Evolutionary conservation across 345 rosid species (phyloP).

Genomic region (Eucalyptus viminalis): DNA sequence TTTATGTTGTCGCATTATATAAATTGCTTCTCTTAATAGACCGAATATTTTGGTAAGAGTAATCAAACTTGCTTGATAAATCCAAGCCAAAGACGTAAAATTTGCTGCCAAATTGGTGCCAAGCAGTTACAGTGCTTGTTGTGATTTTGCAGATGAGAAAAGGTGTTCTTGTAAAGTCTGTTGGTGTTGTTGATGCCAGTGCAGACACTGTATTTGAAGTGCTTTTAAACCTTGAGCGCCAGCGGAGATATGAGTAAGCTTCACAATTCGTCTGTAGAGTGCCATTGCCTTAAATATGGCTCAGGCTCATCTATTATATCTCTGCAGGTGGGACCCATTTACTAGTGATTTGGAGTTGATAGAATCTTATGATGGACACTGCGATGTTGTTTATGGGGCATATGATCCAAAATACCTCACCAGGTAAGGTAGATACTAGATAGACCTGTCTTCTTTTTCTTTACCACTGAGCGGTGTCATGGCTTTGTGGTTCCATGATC

Average conservation of each 20-base stretch:
- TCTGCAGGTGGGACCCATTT: constrained; percentile 91
- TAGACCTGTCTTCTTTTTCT: background rate
- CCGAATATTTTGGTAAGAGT: background rate
- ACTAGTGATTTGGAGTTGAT: constrained; percentile 80
- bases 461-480: background rate
- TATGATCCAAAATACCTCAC: constrained; percentile 76
- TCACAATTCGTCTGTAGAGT: background rate
- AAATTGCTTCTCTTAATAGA: background rate
- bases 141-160: constrained; percentile 38
- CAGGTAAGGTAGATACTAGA: constrained; percentile 28
- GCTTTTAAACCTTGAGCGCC: constrained; percentile 57
- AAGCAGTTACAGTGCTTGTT: background rate
- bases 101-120: background rate
- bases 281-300: background rate
- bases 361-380: constrained; percentile 87
- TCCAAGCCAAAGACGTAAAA: background rate
- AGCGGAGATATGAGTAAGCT: constrained; percentile 84
- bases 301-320: constrained; percentile 10
- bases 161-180: constrained; percentile 83
- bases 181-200: constrained; percentile 74
- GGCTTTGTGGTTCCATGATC: background rate
- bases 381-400: constrained; percentile 76
- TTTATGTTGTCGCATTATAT: background rate
- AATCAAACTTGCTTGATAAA: background rate
- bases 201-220: constrained; percentile 88